Base-by-base conservation (phyloP, 2,329 filamentous ascomycete genomes). In the Aspergillus novofumigatus region DNA sequence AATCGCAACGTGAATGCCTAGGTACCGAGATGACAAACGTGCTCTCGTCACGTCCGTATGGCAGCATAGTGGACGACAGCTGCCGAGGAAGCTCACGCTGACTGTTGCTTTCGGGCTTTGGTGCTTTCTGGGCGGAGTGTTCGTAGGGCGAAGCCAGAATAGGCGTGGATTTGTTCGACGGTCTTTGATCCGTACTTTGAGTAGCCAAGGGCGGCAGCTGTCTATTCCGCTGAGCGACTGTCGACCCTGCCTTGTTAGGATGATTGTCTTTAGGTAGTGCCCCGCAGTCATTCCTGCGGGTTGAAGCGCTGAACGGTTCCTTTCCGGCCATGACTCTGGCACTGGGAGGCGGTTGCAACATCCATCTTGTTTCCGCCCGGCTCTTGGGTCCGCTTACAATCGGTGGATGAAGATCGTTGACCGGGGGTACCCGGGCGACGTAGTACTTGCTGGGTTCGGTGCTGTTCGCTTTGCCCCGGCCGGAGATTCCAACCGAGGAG, bases 301-400 rank as follows among this genome's bases (percentile, higher is more conserved):
- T 59, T 25, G 67, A 65, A 9, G 61, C 52, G 51, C 59, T 62
- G 32, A 67, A 67, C 4, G 64, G 67, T 52, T 90, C 84, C 71
- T 92, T 94, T 63, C 92, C 92, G 62, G 89, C 89, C 92, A 97
- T 97, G 58, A 96, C 81, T 71, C 88, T 92, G 56, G 92, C 91
- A 35, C 88, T 85, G n/a, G 92, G 92, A 1, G 92, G 91, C 2
- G 92, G 92, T 69, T 96, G 91, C 52, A 96, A 79, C 92, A 97
- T 96, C 92, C 92, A 97, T 68, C 82, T 83, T 54, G 89, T 88
- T 58, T 90, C 91, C 54, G 86, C 85, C 68, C 79, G 85, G 69
- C 84, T 86, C 41, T 80, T 82, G 14, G 87, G 89, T 56, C 84
- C 88, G 74, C 86, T 90, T 72, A 94, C 89, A 52, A 95, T 87